A percentile compares a stretch with the other conserved stretches of the same genome.
phyloP scores from a whole-genome alignment of 2,329 filamentous ascomycete genomes.

The Pseudopyrenochaeta lycopersici region DNA sequence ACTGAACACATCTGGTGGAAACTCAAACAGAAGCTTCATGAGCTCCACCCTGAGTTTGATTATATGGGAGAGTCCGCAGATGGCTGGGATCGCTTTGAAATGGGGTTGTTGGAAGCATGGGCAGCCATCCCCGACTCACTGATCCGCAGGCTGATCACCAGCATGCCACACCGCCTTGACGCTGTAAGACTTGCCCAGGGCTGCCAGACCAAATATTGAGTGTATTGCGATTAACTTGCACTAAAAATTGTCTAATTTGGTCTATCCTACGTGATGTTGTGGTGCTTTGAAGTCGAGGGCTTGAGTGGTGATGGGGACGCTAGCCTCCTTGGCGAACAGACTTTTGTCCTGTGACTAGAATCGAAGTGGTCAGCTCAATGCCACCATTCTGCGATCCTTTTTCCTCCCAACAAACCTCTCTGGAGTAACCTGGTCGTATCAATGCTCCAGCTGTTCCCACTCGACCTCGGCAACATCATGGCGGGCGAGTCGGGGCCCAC shows the following conservation, averaged over 20 bases:
- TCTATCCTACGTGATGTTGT: slow-evolving; percentile 2
- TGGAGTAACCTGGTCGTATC: too few relatives aligned
- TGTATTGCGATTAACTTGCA: background rate
- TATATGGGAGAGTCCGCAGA: slow-evolving; percentile 2
- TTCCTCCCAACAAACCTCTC: too few relatives aligned
- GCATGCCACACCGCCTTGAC: slow-evolving; percentile 8
- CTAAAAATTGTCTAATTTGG: background rate
- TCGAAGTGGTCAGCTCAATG: too few relatives aligned
- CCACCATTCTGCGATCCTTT: too few relatives aligned
- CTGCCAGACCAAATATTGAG: slow-evolving; percentile 9
- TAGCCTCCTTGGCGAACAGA: too few relatives aligned
- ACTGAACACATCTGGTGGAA: slow-evolving; percentile 30
- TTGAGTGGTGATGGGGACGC: too few relatives aligned
- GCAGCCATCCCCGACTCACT: slow-evolving; percentile 5
- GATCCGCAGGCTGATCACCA: slow-evolving; percentile 1
- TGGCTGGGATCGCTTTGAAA: slow-evolving; percentile 5
- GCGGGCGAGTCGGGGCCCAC: too few relatives aligned
- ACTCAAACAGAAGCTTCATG: slow-evolving; percentile 21
- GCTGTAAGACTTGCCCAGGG: background rate
- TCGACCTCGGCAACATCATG: too few relatives aligned
- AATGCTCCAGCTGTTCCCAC: too few relatives aligned
- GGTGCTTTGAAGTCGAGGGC: background rate
- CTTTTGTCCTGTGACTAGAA: too few relatives aligned
- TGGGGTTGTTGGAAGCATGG: slow-evolving; percentile 7
- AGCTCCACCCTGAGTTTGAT: slow-evolving; percentile 12